Base-by-base conservation (phyloP, 2,329 filamentous ascomycete species). In the Colletotrichum somersetense region DNA sequence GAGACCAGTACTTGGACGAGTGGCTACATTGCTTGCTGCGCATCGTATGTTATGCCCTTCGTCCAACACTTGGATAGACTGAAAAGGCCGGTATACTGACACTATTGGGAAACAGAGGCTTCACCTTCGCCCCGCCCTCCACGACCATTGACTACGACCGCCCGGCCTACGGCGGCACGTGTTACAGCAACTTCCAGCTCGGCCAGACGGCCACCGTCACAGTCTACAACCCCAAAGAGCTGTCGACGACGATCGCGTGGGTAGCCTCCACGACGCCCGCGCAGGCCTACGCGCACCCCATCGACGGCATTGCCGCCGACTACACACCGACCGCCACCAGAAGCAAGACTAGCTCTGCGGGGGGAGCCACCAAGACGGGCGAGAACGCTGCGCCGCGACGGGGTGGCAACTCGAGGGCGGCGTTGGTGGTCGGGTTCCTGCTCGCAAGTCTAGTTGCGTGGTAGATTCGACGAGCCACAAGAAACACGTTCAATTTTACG, bases 11-110 rank as follows among this genome's bases (percentile, higher is more conserved):
- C 69, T 30, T 72, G 69, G 69, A 40, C 69, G 4, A 64, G 16
- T 58, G 69, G 69, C 20, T 72, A 72, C 66, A 69, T 72, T 26
- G 69, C 65, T 10, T 72, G 69, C 40, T 72, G 69, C 69, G 66
- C 69, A 18, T 50, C 59, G 69, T 72, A 64, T 5, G 69, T 69
- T 0, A 0, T 0, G 18, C 44, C 20, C 20, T 20, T 18, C 16
- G 12, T 16, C 3, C 8, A 2, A 14, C 20, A 2, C 3, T 7
- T 2, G 2, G 14, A 18, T 16, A 12, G 5, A 46, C 62, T 33
- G 5, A 2, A 3, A 26, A 46, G 3, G 5, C 23, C 10, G n/a
- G 26, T 10, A n/a, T 18, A 30, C 55, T 66, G 11, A 69, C 11
- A 14, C 52, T 3, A 3, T 14, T 12, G 5, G 26, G 14, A 6